Percentiles rank a stretch among this genome's conserved stretches.
Conservation (phyloP, 2,329 filamentous ascomycete species). For the Aureobasidium sp. region DNA sequence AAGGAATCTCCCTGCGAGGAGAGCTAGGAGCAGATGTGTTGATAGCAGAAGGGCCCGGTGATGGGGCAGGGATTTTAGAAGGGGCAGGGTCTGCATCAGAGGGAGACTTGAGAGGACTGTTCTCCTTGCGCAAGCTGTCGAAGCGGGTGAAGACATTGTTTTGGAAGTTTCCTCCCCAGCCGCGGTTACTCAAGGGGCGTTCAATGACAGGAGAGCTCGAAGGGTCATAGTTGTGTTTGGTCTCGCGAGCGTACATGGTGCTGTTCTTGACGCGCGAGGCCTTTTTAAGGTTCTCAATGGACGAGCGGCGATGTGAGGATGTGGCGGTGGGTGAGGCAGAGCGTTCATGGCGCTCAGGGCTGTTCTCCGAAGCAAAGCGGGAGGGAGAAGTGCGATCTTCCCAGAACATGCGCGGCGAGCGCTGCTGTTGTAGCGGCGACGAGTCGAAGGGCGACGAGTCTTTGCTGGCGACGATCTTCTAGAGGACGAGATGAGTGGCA, state of each 20-base stretch:
- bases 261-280: conserved; percentile 96
- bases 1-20: conserved; percentile 63
- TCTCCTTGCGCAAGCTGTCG: conserved; percentile 39
- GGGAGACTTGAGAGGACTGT: conserved; percentile 27
- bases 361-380: conserved; percentile 62
- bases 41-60: background rate
- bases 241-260: conserved; percentile 90
- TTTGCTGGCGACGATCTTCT: conserved; percentile 63
- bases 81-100: conserved; percentile 48
- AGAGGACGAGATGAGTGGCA: conserved; percentile 25
- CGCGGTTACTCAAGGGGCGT: conserved; percentile 64
- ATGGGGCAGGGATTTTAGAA: conserved; percentile 34
- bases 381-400: conserved; percentile 55
- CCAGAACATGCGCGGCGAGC: conserved; percentile 84
- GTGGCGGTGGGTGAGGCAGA: conserved; percentile 48
- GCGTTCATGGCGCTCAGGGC: conserved; percentile 33
- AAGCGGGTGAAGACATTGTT: conserved; percentile 61
- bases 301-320: conserved; percentile 67
- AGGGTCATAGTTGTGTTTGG: conserved; percentile 88
- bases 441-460: conserved; percentile 66
- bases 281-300: conserved; percentile 90
- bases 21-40: conserved; percentile 27
- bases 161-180: conserved; percentile 55
- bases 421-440: conserved; percentile 45
- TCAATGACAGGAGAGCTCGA: conserved; percentile 69